Evolutionary conservation across 805 yeast species (phyloP), one percentile per base, ranked within the genome.

Genomic region (Candida schatavii): DNA sequence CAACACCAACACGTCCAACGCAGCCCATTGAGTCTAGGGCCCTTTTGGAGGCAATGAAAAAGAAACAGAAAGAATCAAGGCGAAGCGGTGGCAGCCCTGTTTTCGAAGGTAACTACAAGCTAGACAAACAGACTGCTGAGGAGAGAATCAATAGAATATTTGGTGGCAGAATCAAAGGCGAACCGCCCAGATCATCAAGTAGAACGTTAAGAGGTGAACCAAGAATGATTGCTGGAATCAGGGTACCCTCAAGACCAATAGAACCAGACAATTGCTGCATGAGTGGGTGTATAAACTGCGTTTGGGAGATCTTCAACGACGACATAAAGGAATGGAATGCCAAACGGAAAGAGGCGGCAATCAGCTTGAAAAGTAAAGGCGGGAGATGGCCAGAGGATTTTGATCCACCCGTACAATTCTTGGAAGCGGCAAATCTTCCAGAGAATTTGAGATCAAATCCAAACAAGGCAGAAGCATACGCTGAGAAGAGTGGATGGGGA

Each of bases 231-330:
- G 72, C 64, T 1, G 97, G 97, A 0, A 70, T 93, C 0, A 60
- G 57, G 5, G 95, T 91, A 0, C 96, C 97, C 2, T 79, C 77
- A n/a, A 77, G 74, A 56, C 98, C 99, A 0, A 69, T 66, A 3
- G 96, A 88, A 51, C 98, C 98, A 1, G 96, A 90, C 52, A 89
- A 91, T 61, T 91, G 99, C 61, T 91, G 99, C 62, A 89, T 89
- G 96, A 83, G 93, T 44, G 99, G 99, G 1, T 91, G 99, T 62
- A 81, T 88, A 23, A 89, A 91, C 62, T 91, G 99, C 62, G 98
- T 91, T 2, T 93, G 98, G 98, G 97, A 90, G 53, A 66, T 87
- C 41, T 91, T 80, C 59, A 83, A 85, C 49, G 97, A 91, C 40
- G 98, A 93, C 58, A 55, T 90, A 38, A 82, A 80, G 47, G 88